Conservation (phyloP, 768 basidiomycete species). For the Wakefieldia striispora region DNA sequence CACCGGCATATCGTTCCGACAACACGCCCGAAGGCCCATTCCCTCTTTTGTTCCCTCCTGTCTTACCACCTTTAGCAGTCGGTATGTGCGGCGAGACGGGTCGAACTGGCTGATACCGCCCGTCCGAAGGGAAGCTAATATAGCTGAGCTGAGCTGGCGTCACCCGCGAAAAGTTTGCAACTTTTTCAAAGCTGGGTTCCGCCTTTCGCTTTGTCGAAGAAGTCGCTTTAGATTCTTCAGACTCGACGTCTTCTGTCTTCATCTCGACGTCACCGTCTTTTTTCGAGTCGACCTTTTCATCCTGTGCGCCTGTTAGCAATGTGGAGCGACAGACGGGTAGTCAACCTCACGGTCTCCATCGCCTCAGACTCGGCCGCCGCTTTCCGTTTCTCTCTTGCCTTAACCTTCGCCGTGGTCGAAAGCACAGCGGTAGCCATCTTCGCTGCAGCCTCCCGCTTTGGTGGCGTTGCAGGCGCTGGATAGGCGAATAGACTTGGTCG, state of each 20-base stretch:
- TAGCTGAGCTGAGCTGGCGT: slow-evolving; percentile 85
- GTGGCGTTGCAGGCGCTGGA: slow-evolving; percentile 79
- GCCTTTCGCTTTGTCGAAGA: slow-evolving; percentile 52
- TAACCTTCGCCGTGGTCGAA: slow-evolving; percentile 96
- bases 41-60: slow-evolving; percentile 29
- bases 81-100: slow-evolving; percentile 54
- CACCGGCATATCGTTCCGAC: slow-evolving; percentile 68
- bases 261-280: slow-evolving; percentile 72
- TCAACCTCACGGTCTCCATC: slow-evolving; percentile 73
- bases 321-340: not conserved
- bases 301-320: slow-evolving; percentile 36
- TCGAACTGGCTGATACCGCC: slow-evolving; percentile 88
- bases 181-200: slow-evolving; percentile 74
- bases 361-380: slow-evolving; percentile 76
- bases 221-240: slow-evolving; percentile 51
- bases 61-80: slow-evolving; percentile 36
- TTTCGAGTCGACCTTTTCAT: slow-evolving; percentile 52
- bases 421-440: slow-evolving; percentile 95
- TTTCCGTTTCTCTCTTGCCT: slow-evolving; percentile 91
- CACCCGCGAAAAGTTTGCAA: slow-evolving; percentile 89
- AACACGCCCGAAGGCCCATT: slow-evolving; percentile 33
- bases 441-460: slow-evolving; percentile 87
- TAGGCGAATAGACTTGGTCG: slow-evolving; percentile 92
- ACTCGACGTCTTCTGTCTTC: slow-evolving; percentile 66
- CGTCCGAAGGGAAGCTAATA: slow-evolving; percentile 75